A percentile compares a stretch with the other conserved stretches of the same genome.
Conservation (phyloP, 768 basidiomycete species). For the Cantharellus cinnabarinus region DNA sequence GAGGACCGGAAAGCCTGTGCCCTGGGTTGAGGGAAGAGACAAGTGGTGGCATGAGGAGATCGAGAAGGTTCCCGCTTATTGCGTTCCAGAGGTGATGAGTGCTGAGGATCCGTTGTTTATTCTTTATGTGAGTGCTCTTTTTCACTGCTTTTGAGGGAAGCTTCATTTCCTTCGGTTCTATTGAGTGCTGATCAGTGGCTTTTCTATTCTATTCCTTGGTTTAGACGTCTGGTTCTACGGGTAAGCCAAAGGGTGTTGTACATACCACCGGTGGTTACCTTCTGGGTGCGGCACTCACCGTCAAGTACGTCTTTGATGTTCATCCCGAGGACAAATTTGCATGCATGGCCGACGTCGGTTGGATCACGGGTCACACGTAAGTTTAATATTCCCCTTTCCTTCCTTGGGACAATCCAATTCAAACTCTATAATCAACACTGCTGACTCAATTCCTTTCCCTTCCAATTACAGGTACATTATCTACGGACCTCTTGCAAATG, state of each 20-base stretch:
- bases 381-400: slow-evolving; percentile 5
- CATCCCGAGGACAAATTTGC: slow-evolving; percentile 92
- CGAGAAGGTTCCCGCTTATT: slow-evolving; percentile 66
- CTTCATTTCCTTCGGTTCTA: not conserved
- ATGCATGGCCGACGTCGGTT: slow-evolving; percentile 97
- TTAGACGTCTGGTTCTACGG: slow-evolving; percentile 84
- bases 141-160: not conserved
- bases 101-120: slow-evolving; percentile 97
- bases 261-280: slow-evolving; percentile 43
- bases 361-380: slow-evolving; percentile 92
- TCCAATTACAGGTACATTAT: slow-evolving; percentile 49
- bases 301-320: slow-evolving; percentile 95
- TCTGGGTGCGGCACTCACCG: slow-evolving; percentile 73
- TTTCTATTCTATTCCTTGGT: not conserved
- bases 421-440: not conserved
- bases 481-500: slow-evolving; percentile 82
- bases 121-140: slow-evolving; percentile 57
- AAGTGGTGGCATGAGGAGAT: slow-evolving; percentile 94
- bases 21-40: slow-evolving; percentile 70
- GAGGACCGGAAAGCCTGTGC: slow-evolving; percentile 66
- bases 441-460: not conserved
- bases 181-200: slow-evolving; percentile 3
- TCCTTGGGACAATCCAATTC: not conserved
- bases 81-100: slow-evolving; percentile 70
- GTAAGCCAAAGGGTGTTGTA: slow-evolving; percentile 70